Evolutionary conservation across 148 eudicot species (phyloP), one percentile per base, ranked within the genome.

Genomic region (Spergularia marina): DNA sequence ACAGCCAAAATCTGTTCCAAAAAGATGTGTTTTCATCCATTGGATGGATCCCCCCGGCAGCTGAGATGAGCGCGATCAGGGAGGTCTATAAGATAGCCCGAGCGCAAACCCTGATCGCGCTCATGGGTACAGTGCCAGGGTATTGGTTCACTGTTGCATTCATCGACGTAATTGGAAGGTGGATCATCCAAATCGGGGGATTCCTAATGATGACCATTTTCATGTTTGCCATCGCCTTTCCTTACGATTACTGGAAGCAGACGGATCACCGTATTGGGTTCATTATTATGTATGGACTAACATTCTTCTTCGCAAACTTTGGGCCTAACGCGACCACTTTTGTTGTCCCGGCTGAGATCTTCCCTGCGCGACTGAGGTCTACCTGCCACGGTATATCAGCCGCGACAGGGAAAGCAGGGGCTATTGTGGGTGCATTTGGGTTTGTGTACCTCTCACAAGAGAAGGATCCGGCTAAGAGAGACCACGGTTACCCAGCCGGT

Each of bases 1-100:
- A 90, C 78, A 85, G 89, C 41, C 89, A 88, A 49, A 89, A 91
- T 68, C 84, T 91, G 10, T 91, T 91, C 87, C 92, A 91, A 36
- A 90, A 90, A 59, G 90, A 90, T 11, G 67, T 90, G 0, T 86
- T 86, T 53, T 76, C 74, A 21, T 85, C 88, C 0, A 72, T 90
- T 11, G 91, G 88, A 0, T 90, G 91, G 94, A 81, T 90, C 49
- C 90, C 91, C 0, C n/a, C 62, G 0, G 86, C 94, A 11, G 12
- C 57, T 1, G 78, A 73, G 14, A 90, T 90, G 94, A 90, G 78
- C 41, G 93, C 94, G 7, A 81, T 83, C 2, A 61, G 80, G 0
- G 94, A 90, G 74, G 88, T 87, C 36, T 89, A 36, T 23, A 65
- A 49, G 62, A 59, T 89, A 1, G 86, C 93, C 0, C 71, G 74